A percentile compares a stretch with the other conserved stretches of the same genome.
phyloP scores from a whole-genome alignment of 2,329 filamentous ascomycete genomes.

The Exophiala calicioides region DNA sequence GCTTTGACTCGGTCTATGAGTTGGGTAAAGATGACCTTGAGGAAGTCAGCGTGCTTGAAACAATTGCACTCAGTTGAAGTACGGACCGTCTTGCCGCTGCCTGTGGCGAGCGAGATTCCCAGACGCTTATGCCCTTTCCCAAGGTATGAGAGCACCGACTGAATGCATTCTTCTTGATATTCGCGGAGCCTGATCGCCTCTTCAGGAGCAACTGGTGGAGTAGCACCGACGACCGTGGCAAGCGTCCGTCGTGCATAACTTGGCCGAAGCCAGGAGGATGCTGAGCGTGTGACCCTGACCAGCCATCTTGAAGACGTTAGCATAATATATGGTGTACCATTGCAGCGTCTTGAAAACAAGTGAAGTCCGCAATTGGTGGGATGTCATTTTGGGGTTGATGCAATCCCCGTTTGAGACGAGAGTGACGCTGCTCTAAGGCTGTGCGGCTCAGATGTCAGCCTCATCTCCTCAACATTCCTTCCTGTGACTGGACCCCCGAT shows the following conservation, averaged over 20 bases:
- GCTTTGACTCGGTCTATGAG: conserved; percentile 75
- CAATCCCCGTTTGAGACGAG: neutral
- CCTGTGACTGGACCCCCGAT: no score
- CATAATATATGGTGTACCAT: conserved; percentile 27
- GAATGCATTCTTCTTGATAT: conserved; percentile 91
- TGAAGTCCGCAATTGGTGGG: no score
- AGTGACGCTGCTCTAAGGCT: neutral
- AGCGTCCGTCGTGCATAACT: conserved; percentile 32
- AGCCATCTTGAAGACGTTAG: conserved; percentile 34
- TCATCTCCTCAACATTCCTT: no score
- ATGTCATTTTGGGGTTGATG: no score
- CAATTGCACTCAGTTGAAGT: no score
- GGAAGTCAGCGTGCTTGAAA: no score
- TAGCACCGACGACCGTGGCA: conserved; percentile 19
- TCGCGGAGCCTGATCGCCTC: conserved; percentile 65
- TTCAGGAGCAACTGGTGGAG: conserved; percentile 28
- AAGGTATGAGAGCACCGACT: conserved; percentile 71
- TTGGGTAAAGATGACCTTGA: conserved; percentile 94
- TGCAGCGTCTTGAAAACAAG: neutral
- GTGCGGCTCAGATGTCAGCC: neutral
- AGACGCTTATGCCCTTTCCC: conserved; percentile 72
- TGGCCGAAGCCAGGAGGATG: conserved; percentile 9
- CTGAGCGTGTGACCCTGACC: conserved; percentile 22
- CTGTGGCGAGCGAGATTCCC: conserved; percentile 83
- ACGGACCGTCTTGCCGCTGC: conserved; percentile 80